Conservation (phyloP, 179 eudicot species). For the Nepenthes alata region DNA sequence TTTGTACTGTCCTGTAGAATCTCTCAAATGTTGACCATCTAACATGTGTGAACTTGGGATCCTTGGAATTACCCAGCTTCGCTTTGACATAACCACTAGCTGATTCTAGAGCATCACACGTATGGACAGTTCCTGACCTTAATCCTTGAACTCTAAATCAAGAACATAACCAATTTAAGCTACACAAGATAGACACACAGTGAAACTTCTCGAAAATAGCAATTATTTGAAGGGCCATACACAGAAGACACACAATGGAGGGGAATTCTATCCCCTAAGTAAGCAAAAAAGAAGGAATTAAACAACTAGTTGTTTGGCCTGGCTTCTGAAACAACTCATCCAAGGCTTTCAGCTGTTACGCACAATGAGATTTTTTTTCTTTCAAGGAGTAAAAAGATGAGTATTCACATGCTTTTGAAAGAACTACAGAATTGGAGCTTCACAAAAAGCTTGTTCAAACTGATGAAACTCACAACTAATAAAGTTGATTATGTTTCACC, state of each 20-base stretch:
- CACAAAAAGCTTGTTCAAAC: no score
- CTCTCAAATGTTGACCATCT: constrained; percentile 19
- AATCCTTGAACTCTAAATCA: constrained; percentile 18
- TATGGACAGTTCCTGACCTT: constrained; percentile 19
- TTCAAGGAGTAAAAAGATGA: no score
- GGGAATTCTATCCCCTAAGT: no score
- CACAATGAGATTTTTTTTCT: no score
- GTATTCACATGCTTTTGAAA: no score
- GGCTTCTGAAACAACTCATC: neutral
- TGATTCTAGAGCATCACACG: constrained; percentile 21
- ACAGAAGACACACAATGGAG: no score
- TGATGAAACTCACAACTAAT: no score
- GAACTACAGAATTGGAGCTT: no score
- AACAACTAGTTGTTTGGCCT: neutral
- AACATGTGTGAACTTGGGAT: constrained; percentile 6
- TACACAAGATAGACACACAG: neutral
- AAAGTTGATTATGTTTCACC: no score
- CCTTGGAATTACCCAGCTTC: constrained; percentile 14
- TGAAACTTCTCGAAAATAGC: no score
- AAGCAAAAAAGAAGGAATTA: neutral
- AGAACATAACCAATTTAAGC: neutral
- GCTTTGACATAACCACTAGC: constrained; percentile 11
- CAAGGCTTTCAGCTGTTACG: neutral
- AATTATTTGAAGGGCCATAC: no score
- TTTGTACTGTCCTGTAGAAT: constrained; percentile 12